phyloP scores from a whole-genome alignment of 2,329 filamentous ascomycete genomes.

The Drechslerella stenobrocha region DNA sequence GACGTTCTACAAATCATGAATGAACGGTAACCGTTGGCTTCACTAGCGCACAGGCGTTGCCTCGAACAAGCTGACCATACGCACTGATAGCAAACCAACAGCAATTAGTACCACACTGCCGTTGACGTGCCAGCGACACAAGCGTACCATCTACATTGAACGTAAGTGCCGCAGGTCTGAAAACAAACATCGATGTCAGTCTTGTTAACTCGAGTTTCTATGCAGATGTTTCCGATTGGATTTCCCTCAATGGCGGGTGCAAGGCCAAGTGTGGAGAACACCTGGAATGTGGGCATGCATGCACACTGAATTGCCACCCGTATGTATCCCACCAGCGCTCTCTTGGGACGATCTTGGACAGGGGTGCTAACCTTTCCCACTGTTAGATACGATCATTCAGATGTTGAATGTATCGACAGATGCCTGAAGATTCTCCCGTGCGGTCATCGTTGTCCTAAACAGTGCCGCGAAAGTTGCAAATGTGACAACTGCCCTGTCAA shows the following conservation, averaged over 20 bases:
- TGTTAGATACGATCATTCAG: conserved; percentile 12
- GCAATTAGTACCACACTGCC: conserved; percentile 63
- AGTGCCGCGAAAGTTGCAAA: conserved; percentile 20
- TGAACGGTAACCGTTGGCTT: conserved; percentile 28
- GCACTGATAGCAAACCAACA: conserved; percentile 50
- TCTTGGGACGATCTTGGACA: neutral
- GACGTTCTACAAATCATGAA: conserved; percentile 59
- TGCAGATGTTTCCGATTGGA: conserved; percentile 62
- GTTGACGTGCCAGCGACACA: conserved; percentile 67
- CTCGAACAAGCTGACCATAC: conserved; percentile 49
- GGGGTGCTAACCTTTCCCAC: neutral
- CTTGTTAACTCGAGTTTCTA: conserved; percentile 15
- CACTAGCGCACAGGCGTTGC: conserved; percentile 1
- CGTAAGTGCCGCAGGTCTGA: conserved; percentile 52
- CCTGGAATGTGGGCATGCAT: conserved; percentile 62
- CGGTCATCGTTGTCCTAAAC: conserved; percentile 51
- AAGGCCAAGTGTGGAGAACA: conserved; percentile 57
- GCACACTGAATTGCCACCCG: conserved; percentile 62
- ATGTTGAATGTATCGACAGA: conserved; percentile 3
- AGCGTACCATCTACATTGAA: conserved; percentile 60
- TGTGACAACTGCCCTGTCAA: conserved; percentile 7
- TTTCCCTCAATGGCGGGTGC: conserved; percentile 62
- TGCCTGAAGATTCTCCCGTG: conserved; percentile 24
- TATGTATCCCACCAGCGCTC: conserved; percentile 53
- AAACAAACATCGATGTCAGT: neutral